phyloP scores from a whole-genome alignment of 1,139 yeast genomes.

The Candida tropicalis region DNA sequence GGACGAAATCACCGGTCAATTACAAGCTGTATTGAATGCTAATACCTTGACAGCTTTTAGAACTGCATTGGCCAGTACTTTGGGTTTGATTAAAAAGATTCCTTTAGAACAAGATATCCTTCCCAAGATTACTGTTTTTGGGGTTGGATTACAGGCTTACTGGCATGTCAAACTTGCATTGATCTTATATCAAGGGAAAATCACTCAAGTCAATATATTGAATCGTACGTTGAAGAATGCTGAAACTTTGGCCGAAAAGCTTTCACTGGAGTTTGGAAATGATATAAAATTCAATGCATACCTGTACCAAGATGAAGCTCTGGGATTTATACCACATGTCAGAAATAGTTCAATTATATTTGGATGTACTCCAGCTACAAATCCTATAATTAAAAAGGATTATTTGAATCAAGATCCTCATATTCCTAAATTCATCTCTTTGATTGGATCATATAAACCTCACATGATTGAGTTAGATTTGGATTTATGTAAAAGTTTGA shows the following conservation, averaged over 20 bases:
- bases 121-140: constrained; percentile 49
- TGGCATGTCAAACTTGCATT: constrained; percentile 62
- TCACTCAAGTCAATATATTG: constrained; percentile 45
- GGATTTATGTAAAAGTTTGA: constrained; percentile 31
- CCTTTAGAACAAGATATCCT: constrained; percentile 19
- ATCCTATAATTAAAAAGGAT: constrained; percentile 42
- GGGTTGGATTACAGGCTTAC: constrained; percentile 68
- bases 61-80: constrained; percentile 62
- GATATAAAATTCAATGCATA: constrained; percentile 23
- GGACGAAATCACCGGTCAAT: constrained; percentile 52
- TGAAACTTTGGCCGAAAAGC: constrained; percentile 23
- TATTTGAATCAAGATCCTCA: constrained; percentile 34
- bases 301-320: constrained; percentile 21
- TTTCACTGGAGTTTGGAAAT: constrained; percentile 28
- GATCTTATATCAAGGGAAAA: constrained; percentile 36
- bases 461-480: constrained; percentile 67
- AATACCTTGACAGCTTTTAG: constrained; percentile 65
- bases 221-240: constrained; percentile 52
- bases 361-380: constrained; percentile 62
- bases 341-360: constrained; percentile 46
- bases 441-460: constrained; percentile 72
- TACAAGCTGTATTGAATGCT: constrained; percentile 60
- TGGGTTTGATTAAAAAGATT: constrained; percentile 47
- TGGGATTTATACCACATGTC: constrained; percentile 21
- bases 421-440: constrained; percentile 48